Base-by-base conservation (phyloP, 441 rosid species). In the Erodium trifolium region DNA sequence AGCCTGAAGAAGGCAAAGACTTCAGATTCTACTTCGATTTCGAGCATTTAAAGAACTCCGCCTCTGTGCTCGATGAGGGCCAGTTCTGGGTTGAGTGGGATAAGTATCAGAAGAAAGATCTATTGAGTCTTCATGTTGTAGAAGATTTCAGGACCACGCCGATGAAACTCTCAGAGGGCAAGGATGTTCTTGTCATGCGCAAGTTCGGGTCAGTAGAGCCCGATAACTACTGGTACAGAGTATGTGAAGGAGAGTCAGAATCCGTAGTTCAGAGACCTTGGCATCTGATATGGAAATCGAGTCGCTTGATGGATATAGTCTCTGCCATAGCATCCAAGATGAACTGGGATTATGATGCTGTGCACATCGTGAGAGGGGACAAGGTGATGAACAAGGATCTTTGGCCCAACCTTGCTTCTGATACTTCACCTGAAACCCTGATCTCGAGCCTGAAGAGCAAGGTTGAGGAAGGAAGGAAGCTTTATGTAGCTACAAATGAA, bases 331-430 rank as follows among this genome's bases (percentile, higher is more conserved):
- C 96, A 27, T 96, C 97, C 51, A 83, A 69, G 75, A 91, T 91
- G 99, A 97, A 93, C 75, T 93, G 97, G 97, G 97, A 93, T 70
- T 91, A 89, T 41, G 99, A 91, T 71, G 93, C 97, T 0, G 92
- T 81, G 71, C 99, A 93, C 66, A 95, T 93, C 17, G 89, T 91
- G 69, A 82, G 99, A 77, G 97, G 99, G n/a, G 93, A 87, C 78
- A 93, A 88, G 69, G 96, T 92, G 0, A 79, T 80, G 71, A 87
- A 90, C 74, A 94, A 87, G 84, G 88, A 78, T 71, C 86, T 87
- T 0, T 94, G 99, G 99, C 96, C 99, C 10, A 92, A 84, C 77
- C 72, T 94, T 73, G 93, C 86, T 71, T 76, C 81, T 0, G 97
- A 94, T 78, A 94, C 99, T 13, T 86, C 96, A 59, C 97, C 99